Evolutionary conservation across 352 stramenopile genomes (phyloP).

Genomic region (Globisporangium perplexum): DNA sequence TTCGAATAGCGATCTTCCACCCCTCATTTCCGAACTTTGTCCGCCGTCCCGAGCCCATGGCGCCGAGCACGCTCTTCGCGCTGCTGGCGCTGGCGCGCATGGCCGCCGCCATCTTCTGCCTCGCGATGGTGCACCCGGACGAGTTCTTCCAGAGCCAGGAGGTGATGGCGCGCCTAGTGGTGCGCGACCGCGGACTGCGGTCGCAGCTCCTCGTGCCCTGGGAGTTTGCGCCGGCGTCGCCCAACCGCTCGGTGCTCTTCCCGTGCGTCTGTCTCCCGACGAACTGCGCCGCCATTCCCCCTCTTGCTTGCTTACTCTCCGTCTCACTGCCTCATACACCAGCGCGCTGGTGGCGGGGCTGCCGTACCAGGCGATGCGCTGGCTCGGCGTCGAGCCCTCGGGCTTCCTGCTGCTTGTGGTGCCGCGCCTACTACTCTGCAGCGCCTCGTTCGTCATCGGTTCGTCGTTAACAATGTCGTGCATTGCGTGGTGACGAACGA

Average conservation of each 20-base stretch:
- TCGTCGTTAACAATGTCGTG: background rate
- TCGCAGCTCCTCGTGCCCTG: constrained; percentile 55
- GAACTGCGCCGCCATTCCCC: background rate
- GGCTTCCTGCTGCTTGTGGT: constrained; percentile 45
- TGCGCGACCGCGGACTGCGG: constrained; percentile 14
- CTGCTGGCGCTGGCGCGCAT: constrained; percentile 38
- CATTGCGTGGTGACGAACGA: background rate
- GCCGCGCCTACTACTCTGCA: constrained; percentile 55
- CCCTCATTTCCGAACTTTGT: no score
- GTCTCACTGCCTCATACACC: background rate
- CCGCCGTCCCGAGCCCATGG: background rate
- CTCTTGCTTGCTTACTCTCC: background rate
- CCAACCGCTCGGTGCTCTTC: constrained; percentile 74
- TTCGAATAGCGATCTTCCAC: background rate
- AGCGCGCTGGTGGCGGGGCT: constrained; percentile 44
- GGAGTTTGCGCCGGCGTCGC: constrained; percentile 58
- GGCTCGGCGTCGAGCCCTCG: constrained; percentile 28
- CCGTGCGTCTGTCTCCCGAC: constrained; percentile 30
- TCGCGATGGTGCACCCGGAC: constrained; percentile 72
- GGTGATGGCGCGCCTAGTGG: constrained; percentile 58
- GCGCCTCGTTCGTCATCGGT: constrained; percentile 53
- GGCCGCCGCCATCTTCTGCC: constrained; percentile 22
- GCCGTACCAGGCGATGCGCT: constrained; percentile 41
- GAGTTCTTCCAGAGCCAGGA: constrained; percentile 88
- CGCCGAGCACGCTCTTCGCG: background rate